Percentiles rank a stretch among this genome's conserved stretches.
phyloP scores from a whole-genome alignment of 495 filamentous ascomycete genomes.

The Lasiosphaeria ovina region DNA sequence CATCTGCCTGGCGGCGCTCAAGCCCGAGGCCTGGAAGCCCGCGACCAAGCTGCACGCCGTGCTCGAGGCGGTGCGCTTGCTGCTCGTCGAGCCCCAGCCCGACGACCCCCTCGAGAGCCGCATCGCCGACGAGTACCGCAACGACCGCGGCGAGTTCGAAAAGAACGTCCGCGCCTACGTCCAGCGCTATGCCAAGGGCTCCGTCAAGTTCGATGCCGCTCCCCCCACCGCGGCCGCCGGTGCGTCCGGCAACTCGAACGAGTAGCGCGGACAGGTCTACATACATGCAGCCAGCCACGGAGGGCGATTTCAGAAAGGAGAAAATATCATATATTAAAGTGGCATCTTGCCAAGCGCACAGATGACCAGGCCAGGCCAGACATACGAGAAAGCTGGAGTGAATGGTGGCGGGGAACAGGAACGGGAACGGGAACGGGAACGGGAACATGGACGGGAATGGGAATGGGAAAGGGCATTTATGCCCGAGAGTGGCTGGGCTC shows the following conservation, averaged over 20 bases:
- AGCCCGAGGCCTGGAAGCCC: slow-evolving; percentile 93
- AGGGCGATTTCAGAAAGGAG: too few relatives aligned
- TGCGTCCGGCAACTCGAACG: background rate
- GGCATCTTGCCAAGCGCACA: too few relatives aligned
- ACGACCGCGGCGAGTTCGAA: slow-evolving; percentile 70
- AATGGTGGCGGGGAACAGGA: too few relatives aligned
- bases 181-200: slow-evolving; percentile 65
- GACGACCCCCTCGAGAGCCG: slow-evolving; percentile 89
- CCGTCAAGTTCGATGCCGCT: slow-evolving; percentile 24
- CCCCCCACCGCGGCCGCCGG: background rate
- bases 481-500: too few relatives aligned
- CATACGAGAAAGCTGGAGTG: too few relatives aligned
- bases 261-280: background rate
- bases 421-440: background rate
- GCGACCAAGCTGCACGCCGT: slow-evolving; percentile 73
- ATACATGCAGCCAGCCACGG: background rate
- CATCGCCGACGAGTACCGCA: slow-evolving; percentile 83
- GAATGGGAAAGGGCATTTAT: background rate
- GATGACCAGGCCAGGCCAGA: too few relatives aligned
- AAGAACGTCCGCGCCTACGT: slow-evolving; percentile 84
- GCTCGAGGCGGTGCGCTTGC: slow-evolving; percentile 71
- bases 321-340: too few relatives aligned
- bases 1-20: slow-evolving; percentile 90
- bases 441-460: background rate
- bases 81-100: slow-evolving; percentile 84